A percentile compares a stretch with the other conserved stretches of the same genome.
Evolutionary conservation across 2,329 filamentous ascomycete genomes (phyloP).

Genomic region (Plenodomus lindquistii): DNA sequence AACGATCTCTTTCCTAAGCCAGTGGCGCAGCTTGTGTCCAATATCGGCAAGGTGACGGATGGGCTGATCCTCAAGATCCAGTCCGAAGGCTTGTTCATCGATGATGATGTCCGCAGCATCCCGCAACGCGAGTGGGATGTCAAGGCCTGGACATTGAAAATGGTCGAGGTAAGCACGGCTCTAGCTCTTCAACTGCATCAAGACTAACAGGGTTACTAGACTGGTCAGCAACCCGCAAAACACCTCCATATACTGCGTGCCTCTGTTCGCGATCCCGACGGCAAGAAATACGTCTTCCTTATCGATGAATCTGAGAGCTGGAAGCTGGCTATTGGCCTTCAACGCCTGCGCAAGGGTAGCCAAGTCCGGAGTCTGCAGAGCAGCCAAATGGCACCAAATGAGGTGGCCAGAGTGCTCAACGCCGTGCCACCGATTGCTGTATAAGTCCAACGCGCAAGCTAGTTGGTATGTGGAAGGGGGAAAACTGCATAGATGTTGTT

Average conservation of each 20-base stretch:
- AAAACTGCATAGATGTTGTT: neutral
- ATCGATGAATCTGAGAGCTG: conserved; percentile 62
- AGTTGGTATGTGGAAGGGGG: neutral
- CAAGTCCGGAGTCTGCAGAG: conserved; percentile 60
- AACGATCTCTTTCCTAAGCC: conserved; percentile 90
- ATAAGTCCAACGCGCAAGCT: neutral
- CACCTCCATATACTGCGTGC: conserved; percentile 59
- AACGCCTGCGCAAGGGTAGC: conserved; percentile 59
- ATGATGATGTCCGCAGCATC: conserved; percentile 88
- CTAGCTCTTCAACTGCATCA: neutral
- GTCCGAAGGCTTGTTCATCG: conserved; percentile 93
- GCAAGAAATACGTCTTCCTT: conserved; percentile 65
- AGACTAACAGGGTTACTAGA: conserved; percentile 29
- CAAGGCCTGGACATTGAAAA: conserved; percentile 95
- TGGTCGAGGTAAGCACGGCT: conserved; percentile 66
- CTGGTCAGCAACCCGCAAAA: conserved; percentile 51
- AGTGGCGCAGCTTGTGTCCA: conserved; percentile 84
- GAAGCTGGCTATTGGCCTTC: conserved; percentile 64
- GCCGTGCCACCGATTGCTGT: conserved; percentile 26
- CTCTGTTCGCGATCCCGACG: conserved; percentile 61
- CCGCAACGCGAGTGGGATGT: conserved; percentile 98
- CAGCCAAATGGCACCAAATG: conserved; percentile 54
- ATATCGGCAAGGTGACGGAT: conserved; percentile 84
- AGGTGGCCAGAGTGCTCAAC: conserved; percentile 46
- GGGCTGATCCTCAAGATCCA: conserved; percentile 90